Evolutionary conservation across 768 basidiomycete genomes (phyloP), one percentile per base, ranked within the genome.

Genomic region (Mycena albidolilacea): DNA sequence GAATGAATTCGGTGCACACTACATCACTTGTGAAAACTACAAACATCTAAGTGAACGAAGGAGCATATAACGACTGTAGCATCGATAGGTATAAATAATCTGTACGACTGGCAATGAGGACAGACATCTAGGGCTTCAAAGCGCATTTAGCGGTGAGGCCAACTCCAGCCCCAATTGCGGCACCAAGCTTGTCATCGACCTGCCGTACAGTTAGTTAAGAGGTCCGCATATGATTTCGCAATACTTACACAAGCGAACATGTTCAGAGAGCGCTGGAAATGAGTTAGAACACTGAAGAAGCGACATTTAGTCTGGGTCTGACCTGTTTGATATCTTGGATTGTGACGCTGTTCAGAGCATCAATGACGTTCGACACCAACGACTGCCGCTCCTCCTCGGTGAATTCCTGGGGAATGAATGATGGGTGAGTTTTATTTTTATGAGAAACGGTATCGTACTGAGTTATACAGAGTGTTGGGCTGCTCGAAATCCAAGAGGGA

Each of bases 171-270:
- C 23, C 23, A 23, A 23, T 23, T 23, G 23, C 23, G 23, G 23
- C 23, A 23, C 23, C 23, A 23, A 23, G 23, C 23, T 19, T 63
- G 1, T 39, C 17, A 35, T 74, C 65, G 9, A 74, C 73, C 73
- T 74, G 54, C 23, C 17, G 15, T 4, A 21, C 0, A n/a, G 15
- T 69, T 39, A 59, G 43, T 35, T 7, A 12, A 10, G 21, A n/a
- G 30, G 7, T 35, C 11, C 19, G 2, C 6, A 7, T n/a, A 52
- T 60, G 2, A 59, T 43, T 21, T 7, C 7, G 54, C 17, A 11
- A 35, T 15, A 67, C 65, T 58, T 38, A 75, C 75, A 35, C 75
- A 75, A 46, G 68, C 71, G 39, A 75, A 75, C 75, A 75, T 75
- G 41, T 75, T 48, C 64, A 75, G 2, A 1, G 75, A 75, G 15